phyloP scores from a whole-genome alignment of 768 basidiomycete genomes.

The Lactarius trivialis region DNA sequence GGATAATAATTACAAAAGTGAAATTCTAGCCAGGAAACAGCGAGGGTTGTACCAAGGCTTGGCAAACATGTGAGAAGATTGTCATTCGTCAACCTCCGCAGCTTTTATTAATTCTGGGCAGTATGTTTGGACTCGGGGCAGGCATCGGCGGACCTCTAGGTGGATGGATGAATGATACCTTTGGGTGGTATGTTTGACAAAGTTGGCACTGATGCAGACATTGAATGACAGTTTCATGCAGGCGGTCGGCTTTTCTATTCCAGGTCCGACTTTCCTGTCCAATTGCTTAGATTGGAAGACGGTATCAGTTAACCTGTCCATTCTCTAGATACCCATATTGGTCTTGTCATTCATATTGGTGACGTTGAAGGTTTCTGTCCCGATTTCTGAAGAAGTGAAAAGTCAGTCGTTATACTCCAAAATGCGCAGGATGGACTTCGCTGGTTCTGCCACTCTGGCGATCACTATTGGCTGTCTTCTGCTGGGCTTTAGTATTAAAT shows the following conservation, averaged over 20 bases:
- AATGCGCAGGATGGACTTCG: slow-evolving; percentile 73
- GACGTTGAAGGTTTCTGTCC: slow-evolving; percentile 69
- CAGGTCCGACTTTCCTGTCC: slow-evolving; percentile 47
- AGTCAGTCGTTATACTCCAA: slow-evolving; percentile 54
- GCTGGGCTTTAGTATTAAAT: slow-evolving; percentile 69
- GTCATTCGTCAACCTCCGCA: neutral
- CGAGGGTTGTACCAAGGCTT: slow-evolving; percentile 89
- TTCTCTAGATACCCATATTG: slow-evolving; percentile 64
- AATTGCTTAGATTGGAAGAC: slow-evolving; percentile 13
- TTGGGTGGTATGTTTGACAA: slow-evolving; percentile 62
- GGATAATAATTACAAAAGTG: slow-evolving; percentile 5
- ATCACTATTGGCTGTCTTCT: slow-evolving; percentile 61
- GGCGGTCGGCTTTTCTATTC: slow-evolving; percentile 81
- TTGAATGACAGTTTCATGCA: slow-evolving; percentile 30
- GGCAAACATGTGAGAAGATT: slow-evolving; percentile 65
- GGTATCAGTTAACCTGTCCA: neutral
- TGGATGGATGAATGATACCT: slow-evolving; percentile 77
- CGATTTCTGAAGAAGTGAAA: slow-evolving; percentile 59
- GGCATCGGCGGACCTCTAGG: slow-evolving; percentile 75
- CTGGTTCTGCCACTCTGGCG: slow-evolving; percentile 79
- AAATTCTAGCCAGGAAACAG: slow-evolving; percentile 49
- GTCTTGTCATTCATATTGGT: slow-evolving; percentile 65
- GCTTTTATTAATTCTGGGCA: slow-evolving; percentile 28
- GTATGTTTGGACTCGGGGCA: slow-evolving; percentile 79
- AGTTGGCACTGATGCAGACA: neutral